Percentiles rank a stretch among this genome's conserved stretches.
Conservation (phyloP, 129 eudicot genomes). For the Tagetes patula region DNA sequence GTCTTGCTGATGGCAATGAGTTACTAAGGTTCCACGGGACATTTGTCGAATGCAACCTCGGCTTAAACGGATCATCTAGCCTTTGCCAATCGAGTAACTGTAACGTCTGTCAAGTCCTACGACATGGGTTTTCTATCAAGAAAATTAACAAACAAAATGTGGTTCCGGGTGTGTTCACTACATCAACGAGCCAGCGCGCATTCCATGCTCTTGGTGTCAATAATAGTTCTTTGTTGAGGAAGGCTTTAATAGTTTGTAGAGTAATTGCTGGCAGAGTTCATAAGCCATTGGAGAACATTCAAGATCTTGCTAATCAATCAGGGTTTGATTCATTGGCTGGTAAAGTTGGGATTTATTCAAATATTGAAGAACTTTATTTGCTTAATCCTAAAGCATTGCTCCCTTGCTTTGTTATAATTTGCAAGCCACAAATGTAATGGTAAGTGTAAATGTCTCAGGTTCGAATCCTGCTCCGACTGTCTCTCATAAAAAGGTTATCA, state of each 20-base stretch:
- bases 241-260: constrained; percentile 83
- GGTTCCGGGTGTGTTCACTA: constrained; percentile 73
- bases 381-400: constrained; percentile 75
- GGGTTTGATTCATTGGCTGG: constrained; percentile 98
- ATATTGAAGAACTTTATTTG: constrained; percentile 80
- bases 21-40: constrained; percentile 73
- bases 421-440: constrained; percentile 46
- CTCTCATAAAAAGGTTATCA: no score
- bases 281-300: constrained; percentile 72
- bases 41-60: constrained; percentile 64
- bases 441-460: no score
- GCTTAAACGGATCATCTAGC: constrained; percentile 65
- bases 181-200: constrained; percentile 79
- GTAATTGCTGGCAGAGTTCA: constrained; percentile 96
- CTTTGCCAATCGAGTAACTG: constrained; percentile 67
- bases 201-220: constrained; percentile 53
- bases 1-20: constrained; percentile 93
- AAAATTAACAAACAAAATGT: constrained; percentile 32
- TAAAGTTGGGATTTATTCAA: constrained; percentile 85
- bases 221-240: constrained; percentile 34
- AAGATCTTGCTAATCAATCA: constrained; percentile 73
- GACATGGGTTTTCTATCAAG: constrained; percentile 53
- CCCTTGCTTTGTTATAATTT: constrained; percentile 88
- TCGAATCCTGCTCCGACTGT: no score
- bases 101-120: constrained; percentile 61